Percentiles rank a stretch among this genome's conserved stretches.
Evolutionary conservation across 495 filamentous ascomycete genomes (phyloP).

Genomic region (Penicillium soppii): DNA sequence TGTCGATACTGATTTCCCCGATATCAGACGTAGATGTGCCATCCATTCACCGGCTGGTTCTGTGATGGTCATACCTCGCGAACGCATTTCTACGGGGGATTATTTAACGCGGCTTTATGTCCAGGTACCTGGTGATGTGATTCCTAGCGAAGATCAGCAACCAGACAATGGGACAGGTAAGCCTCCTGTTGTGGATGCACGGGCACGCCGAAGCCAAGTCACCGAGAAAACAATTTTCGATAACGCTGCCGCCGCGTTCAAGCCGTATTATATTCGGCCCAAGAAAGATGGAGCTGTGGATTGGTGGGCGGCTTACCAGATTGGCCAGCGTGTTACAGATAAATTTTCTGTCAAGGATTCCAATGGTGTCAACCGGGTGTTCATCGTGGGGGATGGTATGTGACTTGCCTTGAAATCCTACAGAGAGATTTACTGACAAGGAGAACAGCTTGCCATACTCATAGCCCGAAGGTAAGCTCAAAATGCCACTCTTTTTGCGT

Average conservation of each 20-base stretch:
- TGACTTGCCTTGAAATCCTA: not conserved
- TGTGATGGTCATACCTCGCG: constrained; percentile 35
- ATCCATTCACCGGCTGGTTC: constrained; percentile 30
- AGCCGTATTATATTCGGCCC: constrained; percentile 33
- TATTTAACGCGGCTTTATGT: constrained; percentile 63
- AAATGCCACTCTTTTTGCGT: not conserved
- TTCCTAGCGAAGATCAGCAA: not conserved
- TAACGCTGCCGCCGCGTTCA: constrained; percentile 28
- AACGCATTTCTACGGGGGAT: constrained; percentile 33
- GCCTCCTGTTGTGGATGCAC: constrained; percentile 12
- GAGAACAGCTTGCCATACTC: constrained; percentile 48
- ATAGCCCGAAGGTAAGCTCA: constrained; percentile 60
- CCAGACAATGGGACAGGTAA: constrained; percentile 5
- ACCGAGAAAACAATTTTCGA: constrained; percentile 31
- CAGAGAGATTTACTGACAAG: not conserved
- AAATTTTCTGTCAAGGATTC: constrained; percentile 49
- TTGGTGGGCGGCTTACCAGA: constrained; percentile 35
- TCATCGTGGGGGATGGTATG: constrained; percentile 58
- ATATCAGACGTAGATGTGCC: constrained; percentile 29
- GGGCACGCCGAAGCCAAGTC: constrained; percentile 23
- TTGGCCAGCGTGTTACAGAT: constrained; percentile 34
- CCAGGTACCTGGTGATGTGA: constrained; percentile 22
- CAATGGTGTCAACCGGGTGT: constrained; percentile 40
- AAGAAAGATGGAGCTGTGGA: constrained; percentile 16
- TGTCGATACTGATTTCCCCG: constrained; percentile 38